Evolutionary conservation across 768 basidiomycete genomes (phyloP).

Genomic region (Russula earlei): DNA sequence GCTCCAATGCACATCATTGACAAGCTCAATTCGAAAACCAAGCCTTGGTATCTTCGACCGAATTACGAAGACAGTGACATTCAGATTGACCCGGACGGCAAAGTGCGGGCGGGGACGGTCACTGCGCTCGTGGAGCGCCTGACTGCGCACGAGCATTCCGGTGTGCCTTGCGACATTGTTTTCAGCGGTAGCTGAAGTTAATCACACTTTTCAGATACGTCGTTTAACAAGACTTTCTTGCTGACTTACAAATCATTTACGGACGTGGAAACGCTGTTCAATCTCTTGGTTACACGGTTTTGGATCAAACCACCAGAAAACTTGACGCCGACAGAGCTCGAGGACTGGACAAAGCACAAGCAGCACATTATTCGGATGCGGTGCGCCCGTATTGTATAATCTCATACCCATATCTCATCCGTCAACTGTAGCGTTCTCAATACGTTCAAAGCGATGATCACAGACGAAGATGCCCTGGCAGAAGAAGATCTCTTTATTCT

Average conservation of each 20-base stretch:
- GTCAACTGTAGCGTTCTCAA: constrained; percentile 64
- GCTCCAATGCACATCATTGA: constrained; percentile 36
- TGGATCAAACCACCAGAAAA: constrained; percentile 64
- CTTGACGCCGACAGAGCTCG: constrained; percentile 48
- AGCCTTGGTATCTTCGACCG: constrained; percentile 80
- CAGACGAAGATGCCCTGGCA: constrained; percentile 74
- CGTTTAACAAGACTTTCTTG: constrained; percentile 82
- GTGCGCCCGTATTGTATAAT: constrained; percentile 32
- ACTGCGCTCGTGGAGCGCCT: constrained; percentile 80
- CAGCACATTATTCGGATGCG: constrained; percentile 80
- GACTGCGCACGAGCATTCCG: constrained; percentile 82
- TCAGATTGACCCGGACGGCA: constrained; percentile 73
- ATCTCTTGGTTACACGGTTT: constrained; percentile 74
- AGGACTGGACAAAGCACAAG: constrained; percentile 79
- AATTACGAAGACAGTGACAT: constrained; percentile 77
- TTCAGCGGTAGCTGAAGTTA: neutral
- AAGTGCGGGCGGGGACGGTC: constrained; percentile 80
- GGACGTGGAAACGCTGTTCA: constrained; percentile 70
- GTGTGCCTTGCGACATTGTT: constrained; percentile 34
- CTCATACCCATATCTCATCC: neutral
- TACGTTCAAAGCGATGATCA: constrained; percentile 81
- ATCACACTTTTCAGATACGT: constrained; percentile 43
- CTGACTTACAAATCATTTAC: constrained; percentile 97
- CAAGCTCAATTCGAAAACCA: constrained; percentile 32
- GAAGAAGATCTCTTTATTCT: constrained; percentile 80